Evolutionary conservation across 805 yeast genomes (phyloP).

Genomic region (Naumovozyma dairenensis): DNA sequence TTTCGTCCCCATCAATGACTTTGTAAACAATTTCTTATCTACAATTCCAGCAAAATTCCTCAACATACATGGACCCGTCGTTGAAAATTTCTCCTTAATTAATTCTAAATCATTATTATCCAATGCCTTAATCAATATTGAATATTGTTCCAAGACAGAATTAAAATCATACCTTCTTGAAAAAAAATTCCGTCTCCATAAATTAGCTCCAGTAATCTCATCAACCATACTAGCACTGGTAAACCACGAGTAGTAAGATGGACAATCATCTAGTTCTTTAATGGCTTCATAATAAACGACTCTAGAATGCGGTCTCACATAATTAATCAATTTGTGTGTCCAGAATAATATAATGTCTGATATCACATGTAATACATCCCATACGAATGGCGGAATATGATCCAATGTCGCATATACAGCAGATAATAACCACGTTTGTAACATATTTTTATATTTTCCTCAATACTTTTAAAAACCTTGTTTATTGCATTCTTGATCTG

Average conservation of each 20-base stretch:
- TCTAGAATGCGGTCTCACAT: slow-evolving; percentile 25
- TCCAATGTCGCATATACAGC: slow-evolving; percentile 25
- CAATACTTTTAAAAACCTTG: too few species aligned
- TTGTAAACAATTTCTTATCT: slow-evolving; percentile 64
- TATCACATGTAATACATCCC: slow-evolving; percentile 33
- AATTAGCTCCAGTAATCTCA: slow-evolving; percentile 41
- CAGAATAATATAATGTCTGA: slow-evolving; percentile 36
- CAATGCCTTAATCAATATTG: slow-evolving; percentile 52
- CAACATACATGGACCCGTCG: slow-evolving; percentile 55
- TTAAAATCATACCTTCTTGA: slow-evolving; percentile 76
- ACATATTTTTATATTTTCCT: too few species aligned
- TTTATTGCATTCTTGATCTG: too few species aligned
- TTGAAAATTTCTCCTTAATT: slow-evolving; percentile 59
- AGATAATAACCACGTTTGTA: slow-evolving; percentile 17
- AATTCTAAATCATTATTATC: slow-evolving; percentile 41
- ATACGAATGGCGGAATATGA: slow-evolving; percentile 34
- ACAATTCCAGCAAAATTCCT: slow-evolving; percentile 90
- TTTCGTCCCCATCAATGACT: slow-evolving; percentile 84
- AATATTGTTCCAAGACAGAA: slow-evolving; percentile 65
- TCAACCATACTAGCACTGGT: slow-evolving; percentile 41
- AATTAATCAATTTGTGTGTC: slow-evolving; percentile 23
- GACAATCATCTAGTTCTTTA: slow-evolving; percentile 40
- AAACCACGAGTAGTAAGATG: slow-evolving; percentile 65
- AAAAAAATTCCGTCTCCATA: slow-evolving; percentile 77
- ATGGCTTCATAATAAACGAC: slow-evolving; percentile 34